These are phyloP conservation scores for Insectozyma bohioensis DNA, from an alignment of 1,139 yeast species.

Conservation along the genomic window DNA sequence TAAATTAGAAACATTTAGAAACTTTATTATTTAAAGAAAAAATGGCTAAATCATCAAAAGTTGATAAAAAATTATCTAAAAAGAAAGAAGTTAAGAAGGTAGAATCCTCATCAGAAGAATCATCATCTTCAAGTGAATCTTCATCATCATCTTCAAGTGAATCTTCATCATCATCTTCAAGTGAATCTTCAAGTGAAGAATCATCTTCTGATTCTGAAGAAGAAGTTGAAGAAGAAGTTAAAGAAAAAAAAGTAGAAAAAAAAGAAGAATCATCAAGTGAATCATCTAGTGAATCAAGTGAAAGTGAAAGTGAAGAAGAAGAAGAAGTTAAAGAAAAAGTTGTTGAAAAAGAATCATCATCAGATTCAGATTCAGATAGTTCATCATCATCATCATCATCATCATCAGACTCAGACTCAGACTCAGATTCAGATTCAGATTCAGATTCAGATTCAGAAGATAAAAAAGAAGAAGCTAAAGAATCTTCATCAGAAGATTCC, in stretches of 20 bases:
- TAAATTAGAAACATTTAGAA: too few relatives aligned
- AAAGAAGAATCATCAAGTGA: slow-evolving; percentile 23
- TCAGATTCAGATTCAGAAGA: slow-evolving; percentile 30
- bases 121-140: slow-evolving; percentile 6
- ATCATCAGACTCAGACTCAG: slow-evolving; percentile 21
- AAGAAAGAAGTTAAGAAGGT: slow-evolving; percentile 21
- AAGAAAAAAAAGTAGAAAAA: slow-evolving; percentile 18
- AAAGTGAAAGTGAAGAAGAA: slow-evolving; percentile 21
- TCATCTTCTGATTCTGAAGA: slow-evolving; percentile 3
- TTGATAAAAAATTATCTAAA: slow-evolving; percentile 22
- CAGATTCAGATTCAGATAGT: slow-evolving; percentile 24
- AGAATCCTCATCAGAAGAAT: slow-evolving; percentile 15
- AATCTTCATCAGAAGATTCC: slow-evolving; percentile 7
- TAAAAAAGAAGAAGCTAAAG: slow-evolving; percentile 18
- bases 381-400: slow-evolving; percentile 17
- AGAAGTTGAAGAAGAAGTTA: slow-evolving; percentile 26
- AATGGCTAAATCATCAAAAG: slow-evolving; percentile 35
- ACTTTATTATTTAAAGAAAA: too few relatives aligned
- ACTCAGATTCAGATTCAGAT: slow-evolving; percentile 25
- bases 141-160: slow-evolving; percentile 1
- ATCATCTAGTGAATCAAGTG: slow-evolving; percentile 19
- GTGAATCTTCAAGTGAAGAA: slow-evolving; percentile 16
- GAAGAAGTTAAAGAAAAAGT: slow-evolving; percentile 20
- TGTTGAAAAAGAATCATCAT: slow-evolving; percentile 10
- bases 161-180: slow-evolving; percentile 7